Evolutionary conservation across 2,329 filamentous ascomycete genomes (phyloP).

Genomic region (Graphilbum sp.): DNA sequence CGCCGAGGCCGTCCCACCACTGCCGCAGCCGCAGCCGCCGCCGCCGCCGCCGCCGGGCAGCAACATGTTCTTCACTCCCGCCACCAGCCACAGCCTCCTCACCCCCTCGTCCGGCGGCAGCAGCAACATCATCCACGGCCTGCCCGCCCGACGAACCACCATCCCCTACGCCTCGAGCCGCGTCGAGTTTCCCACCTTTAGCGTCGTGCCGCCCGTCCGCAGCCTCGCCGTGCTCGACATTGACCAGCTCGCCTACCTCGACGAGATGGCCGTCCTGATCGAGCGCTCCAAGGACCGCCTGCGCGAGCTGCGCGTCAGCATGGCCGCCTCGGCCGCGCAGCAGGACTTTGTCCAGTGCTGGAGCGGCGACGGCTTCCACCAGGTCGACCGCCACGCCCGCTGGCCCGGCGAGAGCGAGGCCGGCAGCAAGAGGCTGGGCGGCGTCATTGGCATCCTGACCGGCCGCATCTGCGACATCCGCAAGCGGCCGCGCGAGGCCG

Average conservation of each 20-base stretch:
- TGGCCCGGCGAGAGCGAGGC: slow-evolving; percentile 41
- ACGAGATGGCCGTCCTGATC: slow-evolving; percentile 66
- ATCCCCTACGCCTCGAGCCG: slow-evolving; percentile 35
- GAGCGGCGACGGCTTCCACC: slow-evolving; percentile 45
- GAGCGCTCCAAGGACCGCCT: slow-evolving; percentile 50
- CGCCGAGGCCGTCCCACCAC: neutral
- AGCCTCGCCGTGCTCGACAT: slow-evolving; percentile 66
- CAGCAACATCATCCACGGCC: slow-evolving; percentile 11
- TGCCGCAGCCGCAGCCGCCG: neutral
- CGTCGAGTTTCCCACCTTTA: slow-evolving; percentile 68
- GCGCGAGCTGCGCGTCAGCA: slow-evolving; percentile 57
- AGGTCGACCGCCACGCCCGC: slow-evolving; percentile 42
- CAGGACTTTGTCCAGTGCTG: slow-evolving; percentile 42
- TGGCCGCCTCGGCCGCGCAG: slow-evolving; percentile 33
- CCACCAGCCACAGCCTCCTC: neutral
- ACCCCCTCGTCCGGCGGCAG: neutral
- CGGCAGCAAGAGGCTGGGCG: slow-evolving; percentile 47
- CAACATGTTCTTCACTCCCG: no score
- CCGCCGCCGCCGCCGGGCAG: neutral
- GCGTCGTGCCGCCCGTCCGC: slow-evolving; percentile 56
- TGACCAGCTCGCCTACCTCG: slow-evolving; percentile 66
- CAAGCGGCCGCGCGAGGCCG: neutral
- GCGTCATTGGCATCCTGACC: slow-evolving; percentile 51
- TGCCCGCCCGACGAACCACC: slow-evolving; percentile 17
- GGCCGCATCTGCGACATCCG: slow-evolving; percentile 49